A percentile compares a stretch with the other conserved stretches of the same genome.
phyloP scores from a whole-genome alignment of 768 basidiomycete species.

The Bullera alba region DNA sequence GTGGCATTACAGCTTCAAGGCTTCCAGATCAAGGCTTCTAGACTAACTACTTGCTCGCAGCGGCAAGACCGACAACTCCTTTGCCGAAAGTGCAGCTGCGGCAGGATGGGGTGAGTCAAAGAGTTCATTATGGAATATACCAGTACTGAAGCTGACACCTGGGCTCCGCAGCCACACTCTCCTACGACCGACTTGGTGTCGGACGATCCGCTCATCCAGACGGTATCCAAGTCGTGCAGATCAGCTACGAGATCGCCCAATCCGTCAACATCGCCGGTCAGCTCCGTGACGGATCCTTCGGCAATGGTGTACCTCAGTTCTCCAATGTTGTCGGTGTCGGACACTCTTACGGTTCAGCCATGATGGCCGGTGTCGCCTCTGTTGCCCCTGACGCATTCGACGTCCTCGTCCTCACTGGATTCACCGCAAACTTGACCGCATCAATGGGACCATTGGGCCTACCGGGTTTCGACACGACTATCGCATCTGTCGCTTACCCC shows the following conservation, averaged over 20 bases:
- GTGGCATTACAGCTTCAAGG: background rate
- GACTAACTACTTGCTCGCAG: too few species aligned
- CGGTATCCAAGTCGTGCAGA: slow-evolving; percentile 29
- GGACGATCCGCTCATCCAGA: slow-evolving; percentile 30
- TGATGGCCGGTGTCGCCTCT: slow-evolving; percentile 9
- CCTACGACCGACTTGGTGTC: slow-evolving; percentile 34
- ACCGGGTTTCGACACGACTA: slow-evolving; percentile 17
- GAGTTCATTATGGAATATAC: background rate
- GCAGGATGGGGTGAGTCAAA: slow-evolving; percentile 13
- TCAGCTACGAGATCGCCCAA: slow-evolving; percentile 30
- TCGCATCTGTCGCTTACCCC: slow-evolving; percentile 27
- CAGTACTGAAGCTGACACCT: background rate
- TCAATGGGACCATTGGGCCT: slow-evolving; percentile 21
- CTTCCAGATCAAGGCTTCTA: too few species aligned
- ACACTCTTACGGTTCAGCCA: slow-evolving; percentile 23
- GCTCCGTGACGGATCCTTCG: slow-evolving; percentile 16
- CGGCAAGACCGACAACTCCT: slow-evolving; percentile 21
- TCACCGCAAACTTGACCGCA: slow-evolving; percentile 19
- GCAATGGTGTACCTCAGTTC: slow-evolving; percentile 12
- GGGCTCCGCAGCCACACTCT: slow-evolving; percentile 18
- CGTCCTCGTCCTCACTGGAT: slow-evolving; percentile 28
- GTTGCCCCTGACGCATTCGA: slow-evolving; percentile 13
- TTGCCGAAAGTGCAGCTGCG: slow-evolving; percentile 23
- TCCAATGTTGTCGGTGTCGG: slow-evolving; percentile 26
- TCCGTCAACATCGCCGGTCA: slow-evolving; percentile 15